Percentiles rank a stretch among this genome's conserved stretches.
Evolutionary conservation across 805 yeast genomes (phyloP).

Genomic region (Kluyveromyces nonfermentans): DNA sequence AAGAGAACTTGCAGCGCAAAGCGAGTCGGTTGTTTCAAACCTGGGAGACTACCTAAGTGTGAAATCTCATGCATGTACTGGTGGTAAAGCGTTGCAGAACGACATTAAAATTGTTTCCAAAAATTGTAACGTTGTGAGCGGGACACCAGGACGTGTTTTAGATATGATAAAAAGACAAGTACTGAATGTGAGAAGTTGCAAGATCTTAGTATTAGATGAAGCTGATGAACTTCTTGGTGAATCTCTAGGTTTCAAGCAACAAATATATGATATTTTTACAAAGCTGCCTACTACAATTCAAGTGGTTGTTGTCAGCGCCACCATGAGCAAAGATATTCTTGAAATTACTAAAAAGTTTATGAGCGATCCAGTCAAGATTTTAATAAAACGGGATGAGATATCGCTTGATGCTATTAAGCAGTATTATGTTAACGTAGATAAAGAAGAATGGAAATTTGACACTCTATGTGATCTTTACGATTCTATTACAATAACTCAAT

Average conservation of each 20-base stretch:
- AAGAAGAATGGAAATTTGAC: constrained; percentile 92
- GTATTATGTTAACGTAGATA: constrained; percentile 80
- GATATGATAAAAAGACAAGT: constrained; percentile 85
- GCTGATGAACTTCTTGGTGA: constrained; percentile 91
- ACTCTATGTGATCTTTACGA: constrained; percentile 92
- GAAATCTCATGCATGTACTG: constrained; percentile 84
- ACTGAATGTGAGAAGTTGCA: constrained; percentile 63
- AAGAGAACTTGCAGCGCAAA: constrained; percentile 91
- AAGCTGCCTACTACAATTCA: constrained; percentile 83
- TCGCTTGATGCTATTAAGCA: constrained; percentile 95
- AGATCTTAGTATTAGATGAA: constrained; percentile 88
- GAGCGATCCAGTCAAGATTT: constrained; percentile 88
- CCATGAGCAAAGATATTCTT: constrained; percentile 87
- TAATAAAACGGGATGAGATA: constrained; percentile 92
- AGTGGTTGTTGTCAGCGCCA: constrained; percentile 91
- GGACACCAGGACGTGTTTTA: constrained; percentile 92
- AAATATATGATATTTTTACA: constrained; percentile 87
- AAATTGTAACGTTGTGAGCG: constrained; percentile 79
- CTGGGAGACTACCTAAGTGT: constrained; percentile 84
- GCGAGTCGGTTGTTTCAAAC: constrained; percentile 76
- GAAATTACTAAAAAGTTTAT: constrained; percentile 87
- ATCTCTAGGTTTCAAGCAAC: constrained; percentile 85
- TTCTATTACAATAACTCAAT: constrained; percentile 91
- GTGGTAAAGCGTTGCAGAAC: constrained; percentile 78
- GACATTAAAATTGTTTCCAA: constrained; percentile 66